phyloP scores from a whole-genome alignment of 345 rosid species.

The Eucalyptus shirleyi region DNA sequence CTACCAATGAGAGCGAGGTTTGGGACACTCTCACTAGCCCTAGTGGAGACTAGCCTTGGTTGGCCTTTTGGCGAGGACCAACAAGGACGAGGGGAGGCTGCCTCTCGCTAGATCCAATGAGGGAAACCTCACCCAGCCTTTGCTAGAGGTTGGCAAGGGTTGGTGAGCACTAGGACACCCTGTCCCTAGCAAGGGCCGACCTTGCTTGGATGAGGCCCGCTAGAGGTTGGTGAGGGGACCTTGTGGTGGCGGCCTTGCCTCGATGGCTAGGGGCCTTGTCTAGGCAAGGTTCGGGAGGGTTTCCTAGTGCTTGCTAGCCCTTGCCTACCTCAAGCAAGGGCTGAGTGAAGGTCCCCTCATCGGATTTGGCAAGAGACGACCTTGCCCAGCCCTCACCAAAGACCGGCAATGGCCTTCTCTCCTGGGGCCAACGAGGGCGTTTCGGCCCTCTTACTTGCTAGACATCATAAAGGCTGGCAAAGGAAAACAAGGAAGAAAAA shows the following conservation, averaged over 20 bases:
- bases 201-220: background rate
- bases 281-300: background rate
- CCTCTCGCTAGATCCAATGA: rapidly evolving
- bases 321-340: background rate
- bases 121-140: no score
- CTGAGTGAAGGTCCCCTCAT: background rate
- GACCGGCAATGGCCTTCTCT: background rate
- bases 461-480: background rate
- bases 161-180: no score
- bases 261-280: background rate
- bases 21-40: background rate
- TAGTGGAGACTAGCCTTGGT: no score
- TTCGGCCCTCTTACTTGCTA: background rate
- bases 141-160: no score
- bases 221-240: background rate
- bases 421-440: rapidly evolving
- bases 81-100: background rate
- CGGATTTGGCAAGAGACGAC: rapidly evolving
- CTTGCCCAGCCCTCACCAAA: background rate
- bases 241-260: rapidly evolving
- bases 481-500: no score
- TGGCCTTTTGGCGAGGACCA: background rate
- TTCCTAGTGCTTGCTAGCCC: background rate
- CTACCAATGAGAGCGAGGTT: background rate
- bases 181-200: no score